These are phyloP conservation scores for Malus sieversii DNA, from an alignment of 306 rosid genomes.

Conservation along the genomic window DNA sequence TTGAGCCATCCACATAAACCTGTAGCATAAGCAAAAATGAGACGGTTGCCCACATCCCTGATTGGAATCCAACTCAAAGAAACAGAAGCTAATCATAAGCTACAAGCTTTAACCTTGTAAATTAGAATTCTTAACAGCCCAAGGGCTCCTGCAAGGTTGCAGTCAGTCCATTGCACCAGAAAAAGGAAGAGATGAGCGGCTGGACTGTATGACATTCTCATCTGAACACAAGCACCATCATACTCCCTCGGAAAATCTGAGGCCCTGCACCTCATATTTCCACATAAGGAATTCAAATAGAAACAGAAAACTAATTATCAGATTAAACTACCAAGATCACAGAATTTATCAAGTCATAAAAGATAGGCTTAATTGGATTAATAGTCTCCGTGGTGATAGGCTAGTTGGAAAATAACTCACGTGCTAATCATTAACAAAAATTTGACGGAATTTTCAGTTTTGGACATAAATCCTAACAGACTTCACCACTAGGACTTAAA, in stretches of 20 bases:
- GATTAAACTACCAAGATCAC: background rate
- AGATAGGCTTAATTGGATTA: too few species aligned
- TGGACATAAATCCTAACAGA: too few species aligned
- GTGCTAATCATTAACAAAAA: too few species aligned
- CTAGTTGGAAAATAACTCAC: too few species aligned
- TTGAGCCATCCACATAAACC: conserved; percentile 96
- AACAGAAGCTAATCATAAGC: background rate
- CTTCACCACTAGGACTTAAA: too few species aligned
- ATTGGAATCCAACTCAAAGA: conserved; percentile 10
- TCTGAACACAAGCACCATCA: conserved; percentile 96
- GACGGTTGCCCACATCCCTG: conserved; percentile 15
- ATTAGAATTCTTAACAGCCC: conserved; percentile 86
- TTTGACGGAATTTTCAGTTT: too few species aligned
- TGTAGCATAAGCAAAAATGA: conserved; percentile 24
- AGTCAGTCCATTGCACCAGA: conserved; percentile 91
- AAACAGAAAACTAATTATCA: background rate
- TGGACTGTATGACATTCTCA: conserved; percentile 98
- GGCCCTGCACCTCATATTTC: conserved; percentile 49
- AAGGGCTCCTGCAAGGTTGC: conserved; percentile 90
- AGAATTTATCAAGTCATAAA: background rate
- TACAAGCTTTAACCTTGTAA: conserved; percentile 57
- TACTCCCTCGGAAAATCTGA: conserved; percentile 81
- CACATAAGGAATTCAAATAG: background rate
- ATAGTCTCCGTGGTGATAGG: too few species aligned
- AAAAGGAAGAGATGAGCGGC: conserved; percentile 91